These are phyloP conservation scores for Verticillium albo-atrum DNA, from an alignment of 2,329 filamentous ascomycete species.

Conservation along the genomic window DNA sequence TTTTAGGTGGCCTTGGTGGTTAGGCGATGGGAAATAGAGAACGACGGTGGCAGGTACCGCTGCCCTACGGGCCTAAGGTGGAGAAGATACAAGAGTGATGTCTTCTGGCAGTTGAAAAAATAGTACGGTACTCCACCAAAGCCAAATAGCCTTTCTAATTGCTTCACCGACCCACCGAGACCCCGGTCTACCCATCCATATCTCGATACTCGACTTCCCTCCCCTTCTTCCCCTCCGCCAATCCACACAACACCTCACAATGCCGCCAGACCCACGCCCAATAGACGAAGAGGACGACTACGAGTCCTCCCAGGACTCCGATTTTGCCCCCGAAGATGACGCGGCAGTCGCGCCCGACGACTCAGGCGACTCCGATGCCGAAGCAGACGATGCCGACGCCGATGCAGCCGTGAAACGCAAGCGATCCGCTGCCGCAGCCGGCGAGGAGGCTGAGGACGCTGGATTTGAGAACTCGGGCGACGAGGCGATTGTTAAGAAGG, in stretches of 20 bases:
- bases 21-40: too few relatives aligned
- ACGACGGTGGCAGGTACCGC: too few relatives aligned
- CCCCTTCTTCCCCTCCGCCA: not conserved
- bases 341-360: slow-evolving; percentile 40
- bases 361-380: slow-evolving; percentile 47
- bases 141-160: not conserved
- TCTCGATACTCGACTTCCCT: not conserved
- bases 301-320: slow-evolving; percentile 67
- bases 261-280: slow-evolving; percentile 35
- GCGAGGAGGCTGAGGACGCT: slow-evolving; percentile 33
- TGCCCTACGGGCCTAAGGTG: too few relatives aligned
- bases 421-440: slow-evolving; percentile 16
- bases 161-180: not conserved
- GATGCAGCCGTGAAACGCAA: slow-evolving; percentile 26
- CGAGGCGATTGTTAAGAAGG: slow-evolving; percentile 62
- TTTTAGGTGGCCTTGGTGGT: too few relatives aligned
- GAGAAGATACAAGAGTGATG: too few relatives aligned
- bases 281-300: slow-evolving; percentile 50
- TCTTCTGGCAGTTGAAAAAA: too few relatives aligned
- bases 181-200: not conserved
- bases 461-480: slow-evolving; percentile 68
- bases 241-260: slow-evolving; percentile 19
- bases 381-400: slow-evolving; percentile 22
- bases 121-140: too few relatives aligned
- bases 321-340: slow-evolving; percentile 59